Evolutionary conservation across 805 yeast genomes (phyloP), one percentile per base, ranked within the genome.

Genomic region (Pichia gijzeniarum): DNA sequence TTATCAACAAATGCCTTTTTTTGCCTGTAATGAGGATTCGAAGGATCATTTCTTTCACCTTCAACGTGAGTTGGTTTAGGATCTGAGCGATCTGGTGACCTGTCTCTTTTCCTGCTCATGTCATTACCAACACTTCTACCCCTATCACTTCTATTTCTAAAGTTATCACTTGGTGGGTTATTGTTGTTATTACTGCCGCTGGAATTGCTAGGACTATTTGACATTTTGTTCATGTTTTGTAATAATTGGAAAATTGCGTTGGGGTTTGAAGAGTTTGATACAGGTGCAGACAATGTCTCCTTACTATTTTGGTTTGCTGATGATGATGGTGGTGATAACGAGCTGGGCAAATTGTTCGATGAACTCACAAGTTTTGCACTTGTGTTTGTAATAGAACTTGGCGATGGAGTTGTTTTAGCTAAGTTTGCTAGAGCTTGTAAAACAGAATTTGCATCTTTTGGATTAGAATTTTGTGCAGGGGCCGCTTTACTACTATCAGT

Each of bases 11-110:
- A 74, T 37, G 88, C 82, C 46, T 77, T 78, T 57, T 80, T 79
- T n/a, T 82, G 82, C 64, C 95, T 79, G 63, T 69, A 85, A 64
- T 85, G 89, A 3, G 85, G 80, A 42, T 80, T 82, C 3, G 85
- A 82, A 34, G 85, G 86, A 5, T 72, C 65, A 59, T 85, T 85
- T 54, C 69, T 66, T 63, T 85, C 93, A 44, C 80, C 79, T 43
- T 69, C 71, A 43, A 60, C 67, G 48, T 67, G 63, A 39, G 59
- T 50, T 16, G 70, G 63, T 21, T 68, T 59, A 21, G 47, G 41
- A 21, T 47, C 49, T 25, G 52, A 50, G 35, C 63, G 56, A 48
- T 55, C 54, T n/a, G 80, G 80, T 16, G 81, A 76, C 55, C 80
- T 65, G 2, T 79, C 75, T 58, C 82, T 71, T 61, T 78, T 70